Evolutionary conservation across 345 rosid species (phyloP).

Genomic region (Hevea brasiliensis): DNA sequence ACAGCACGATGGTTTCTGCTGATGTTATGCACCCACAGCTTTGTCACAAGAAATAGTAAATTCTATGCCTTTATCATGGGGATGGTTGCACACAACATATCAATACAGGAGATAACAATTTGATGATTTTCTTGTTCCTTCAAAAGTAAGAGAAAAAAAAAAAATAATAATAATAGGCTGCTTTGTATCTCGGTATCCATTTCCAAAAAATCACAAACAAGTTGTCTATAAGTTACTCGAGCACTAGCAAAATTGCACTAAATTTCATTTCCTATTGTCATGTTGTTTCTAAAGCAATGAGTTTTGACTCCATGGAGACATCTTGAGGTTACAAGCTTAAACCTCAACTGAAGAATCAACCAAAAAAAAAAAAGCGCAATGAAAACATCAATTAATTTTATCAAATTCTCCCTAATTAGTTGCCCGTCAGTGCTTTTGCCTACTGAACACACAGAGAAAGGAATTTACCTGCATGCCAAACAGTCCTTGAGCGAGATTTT

Average conservation of each 20-base stretch:
- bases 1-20: conserved; percentile 94
- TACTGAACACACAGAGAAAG: background rate
- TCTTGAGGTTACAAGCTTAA: too few species aligned
- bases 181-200: background rate
- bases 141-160: too few species aligned
- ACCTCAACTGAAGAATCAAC: too few species aligned
- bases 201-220: background rate
- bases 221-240: background rate
- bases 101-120: too few species aligned
- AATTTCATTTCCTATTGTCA: background rate
- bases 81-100: too few species aligned
- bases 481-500: conserved; percentile 96
- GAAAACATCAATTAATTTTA: too few species aligned
- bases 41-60: conserved; percentile 3
- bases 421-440: too few species aligned
- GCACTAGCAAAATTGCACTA: background rate
- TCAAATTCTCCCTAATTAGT: too few species aligned
- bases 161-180: too few species aligned
- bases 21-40: conserved; percentile 92
- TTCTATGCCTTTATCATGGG: background rate
- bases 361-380: too few species aligned
- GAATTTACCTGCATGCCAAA: conserved; percentile 81
- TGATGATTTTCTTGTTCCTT: background rate
- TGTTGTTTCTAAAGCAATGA: too few species aligned
- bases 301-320: too few species aligned